Evolutionary conservation across 495 filamentous ascomycete species (phyloP).

Genomic region (Oidiodendron maius): DNA sequence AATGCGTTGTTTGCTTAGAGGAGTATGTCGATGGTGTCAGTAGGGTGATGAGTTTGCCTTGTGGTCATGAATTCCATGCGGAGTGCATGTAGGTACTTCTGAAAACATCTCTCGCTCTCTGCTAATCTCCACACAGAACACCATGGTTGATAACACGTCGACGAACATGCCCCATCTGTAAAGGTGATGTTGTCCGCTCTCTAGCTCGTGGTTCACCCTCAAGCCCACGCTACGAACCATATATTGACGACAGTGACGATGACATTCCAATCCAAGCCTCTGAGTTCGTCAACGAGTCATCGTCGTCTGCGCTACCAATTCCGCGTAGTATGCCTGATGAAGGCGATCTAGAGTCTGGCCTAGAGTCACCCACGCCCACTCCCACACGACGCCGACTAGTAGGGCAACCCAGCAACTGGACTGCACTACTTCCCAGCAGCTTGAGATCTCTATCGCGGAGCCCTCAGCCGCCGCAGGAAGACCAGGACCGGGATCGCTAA

Average conservation of each 20-base stretch:
- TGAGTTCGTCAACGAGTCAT: slow-evolving; percentile 36
- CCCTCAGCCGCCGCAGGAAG: slow-evolving; percentile 13
- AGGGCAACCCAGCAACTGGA: slow-evolving; percentile 14
- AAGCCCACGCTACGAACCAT: slow-evolving; percentile 38
- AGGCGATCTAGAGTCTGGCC: slow-evolving; percentile 18
- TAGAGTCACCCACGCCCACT: slow-evolving; percentile 1
- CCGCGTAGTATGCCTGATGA: not conserved
- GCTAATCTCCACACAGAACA: slow-evolving; percentile 52
- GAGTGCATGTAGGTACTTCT: slow-evolving; percentile 87
- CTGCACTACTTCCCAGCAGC: slow-evolving; percentile 13
- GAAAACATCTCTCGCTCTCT: not conserved
- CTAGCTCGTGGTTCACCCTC: slow-evolving; percentile 39
- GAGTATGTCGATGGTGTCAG: slow-evolving; percentile 96
- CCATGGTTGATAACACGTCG: slow-evolving; percentile 96
- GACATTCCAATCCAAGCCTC: slow-evolving; percentile 37
- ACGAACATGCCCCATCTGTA: slow-evolving; percentile 95
- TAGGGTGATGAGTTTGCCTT: slow-evolving; percentile 95
- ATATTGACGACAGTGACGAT: slow-evolving; percentile 44
- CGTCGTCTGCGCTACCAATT: slow-evolving; percentile 36
- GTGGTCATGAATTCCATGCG: slow-evolving; percentile 95
- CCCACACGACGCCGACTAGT: slow-evolving; percentile 5
- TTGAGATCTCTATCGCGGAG: slow-evolving; percentile 15
- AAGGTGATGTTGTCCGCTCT: slow-evolving; percentile 81
- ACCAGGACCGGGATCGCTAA: slow-evolving; percentile 19
- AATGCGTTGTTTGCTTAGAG: slow-evolving; percentile 97